Percentiles rank a stretch among this genome's conserved stretches.
Evolutionary conservation across 257 asterid genomes (phyloP).

Genomic region (Nicotiana tabacum): DNA sequence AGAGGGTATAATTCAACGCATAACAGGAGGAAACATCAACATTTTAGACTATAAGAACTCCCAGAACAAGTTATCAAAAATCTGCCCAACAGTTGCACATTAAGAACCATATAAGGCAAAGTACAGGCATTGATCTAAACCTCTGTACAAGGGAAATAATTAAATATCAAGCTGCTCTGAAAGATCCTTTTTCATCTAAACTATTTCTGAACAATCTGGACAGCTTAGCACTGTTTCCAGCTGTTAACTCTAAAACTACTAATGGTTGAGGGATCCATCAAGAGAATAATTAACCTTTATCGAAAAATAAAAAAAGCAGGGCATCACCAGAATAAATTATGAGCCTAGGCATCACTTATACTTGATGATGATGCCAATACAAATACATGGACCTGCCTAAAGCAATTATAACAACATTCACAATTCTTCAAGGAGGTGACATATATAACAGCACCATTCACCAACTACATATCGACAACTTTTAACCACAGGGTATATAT

Average conservation of each 20-base stretch:
- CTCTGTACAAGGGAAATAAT: neutral
- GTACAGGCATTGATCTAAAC: neutral
- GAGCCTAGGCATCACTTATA: constrained; percentile 4
- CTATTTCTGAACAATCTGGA: neutral
- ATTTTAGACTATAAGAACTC: neutral
- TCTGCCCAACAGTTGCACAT: neutral
- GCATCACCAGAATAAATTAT: neutral
- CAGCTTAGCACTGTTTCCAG: neutral
- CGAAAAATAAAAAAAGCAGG: neutral
- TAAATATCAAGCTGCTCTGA: neutral
- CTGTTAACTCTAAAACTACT: neutral
- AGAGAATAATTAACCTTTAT: neutral
- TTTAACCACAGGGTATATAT: constrained; percentile 24
- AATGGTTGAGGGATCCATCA: constrained; percentile 6
- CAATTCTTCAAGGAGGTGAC: constrained; percentile 9
- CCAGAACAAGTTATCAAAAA: neutral
- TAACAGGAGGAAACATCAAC: neutral
- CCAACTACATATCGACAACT: constrained; percentile 25
- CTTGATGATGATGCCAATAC: constrained; percentile 2
- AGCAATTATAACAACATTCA: constrained; percentile 14
- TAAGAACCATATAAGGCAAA: neutral
- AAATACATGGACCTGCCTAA: constrained; percentile 7
- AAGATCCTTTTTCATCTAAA: neutral
- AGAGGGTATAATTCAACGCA: neutral
- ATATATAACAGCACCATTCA: constrained; percentile 18